A percentile compares a stretch with the other conserved stretches of the same genome.
phyloP scores from a whole-genome alignment of 2,329 filamentous ascomycete genomes.

The Ceratocystis eucalypticola region DNA sequence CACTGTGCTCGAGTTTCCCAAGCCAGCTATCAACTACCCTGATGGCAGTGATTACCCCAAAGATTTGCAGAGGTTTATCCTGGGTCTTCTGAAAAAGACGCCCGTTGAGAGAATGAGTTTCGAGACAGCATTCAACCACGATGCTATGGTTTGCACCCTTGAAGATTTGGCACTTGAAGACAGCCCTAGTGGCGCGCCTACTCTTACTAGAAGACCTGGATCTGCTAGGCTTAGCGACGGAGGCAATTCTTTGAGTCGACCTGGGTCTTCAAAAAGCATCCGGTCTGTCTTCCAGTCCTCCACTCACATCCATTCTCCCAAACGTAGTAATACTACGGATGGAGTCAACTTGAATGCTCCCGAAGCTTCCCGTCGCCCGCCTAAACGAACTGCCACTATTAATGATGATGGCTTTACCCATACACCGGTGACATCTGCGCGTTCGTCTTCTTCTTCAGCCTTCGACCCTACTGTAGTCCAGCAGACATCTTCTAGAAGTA shows the following conservation, averaged over 20 bases:
- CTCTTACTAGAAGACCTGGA: slow-evolving; percentile 7
- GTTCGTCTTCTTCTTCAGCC: slow-evolving; percentile 10
- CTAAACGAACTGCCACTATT: neutral
- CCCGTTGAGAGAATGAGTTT: slow-evolving; percentile 78
- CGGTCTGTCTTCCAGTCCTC: slow-evolving; percentile 6
- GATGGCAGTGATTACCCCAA: slow-evolving; percentile 13
- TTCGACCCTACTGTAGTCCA: neutral
- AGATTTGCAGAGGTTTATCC: slow-evolving; percentile 77
- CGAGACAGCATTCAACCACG: slow-evolving; percentile 67
- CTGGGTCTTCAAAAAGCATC: slow-evolving; percentile 4
- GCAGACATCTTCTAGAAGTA: slow-evolving; percentile 12
- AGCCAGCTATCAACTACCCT: neutral
- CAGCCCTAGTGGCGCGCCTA: slow-evolving; percentile 24
- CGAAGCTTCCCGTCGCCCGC: slow-evolving; percentile 8
- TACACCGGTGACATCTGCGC: slow-evolving; percentile 16
- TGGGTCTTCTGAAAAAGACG: slow-evolving; percentile 68
- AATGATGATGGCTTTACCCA: slow-evolving; percentile 12
- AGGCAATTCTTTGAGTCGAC: slow-evolving; percentile 8
- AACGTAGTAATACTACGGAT: slow-evolving; percentile 9
- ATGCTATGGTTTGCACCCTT: slow-evolving; percentile 60
- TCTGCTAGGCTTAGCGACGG: neutral
- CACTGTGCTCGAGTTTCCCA: slow-evolving; percentile 37
- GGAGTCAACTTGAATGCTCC: neutral
- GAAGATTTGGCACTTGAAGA: slow-evolving; percentile 73
- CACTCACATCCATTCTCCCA: slow-evolving; percentile 8